These are phyloP conservation scores for Tylopilus intermedius DNA, from an alignment of 768 basidiomycete genomes.

Conservation along the genomic window DNA sequence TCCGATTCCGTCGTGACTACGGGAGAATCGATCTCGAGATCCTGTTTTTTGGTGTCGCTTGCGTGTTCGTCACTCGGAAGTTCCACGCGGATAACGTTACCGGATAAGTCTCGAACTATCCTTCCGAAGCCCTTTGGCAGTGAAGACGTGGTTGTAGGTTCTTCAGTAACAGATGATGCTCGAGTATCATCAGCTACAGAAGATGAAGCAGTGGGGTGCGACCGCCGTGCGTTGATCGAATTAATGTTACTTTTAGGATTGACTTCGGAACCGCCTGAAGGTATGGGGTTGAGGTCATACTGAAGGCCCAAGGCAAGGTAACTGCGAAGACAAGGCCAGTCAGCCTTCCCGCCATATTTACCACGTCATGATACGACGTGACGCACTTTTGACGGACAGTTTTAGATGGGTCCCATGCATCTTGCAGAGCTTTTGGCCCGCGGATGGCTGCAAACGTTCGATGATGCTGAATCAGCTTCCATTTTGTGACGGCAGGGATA, in stretches of 20 bases:
- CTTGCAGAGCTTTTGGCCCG: constrained; percentile 75
- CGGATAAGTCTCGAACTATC: constrained; percentile 75
- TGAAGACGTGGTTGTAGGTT: constrained; percentile 18
- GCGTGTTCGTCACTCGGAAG: constrained; percentile 48
- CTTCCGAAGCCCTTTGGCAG: constrained; percentile 69
- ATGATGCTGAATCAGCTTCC: constrained; percentile 6
- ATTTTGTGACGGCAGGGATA: not conserved
- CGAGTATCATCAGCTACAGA: not conserved
- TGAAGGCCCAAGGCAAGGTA: constrained; percentile 75
- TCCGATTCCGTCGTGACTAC: constrained; percentile 12
- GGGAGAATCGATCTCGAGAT: constrained; percentile 40
- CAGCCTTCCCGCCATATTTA: not conserved
- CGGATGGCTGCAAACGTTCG: constrained; percentile 52
- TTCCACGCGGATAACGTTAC: constrained; percentile 69
- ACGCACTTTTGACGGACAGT: constrained; percentile 91
- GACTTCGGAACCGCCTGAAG: constrained; percentile 65
- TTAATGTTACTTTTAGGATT: constrained; percentile 4
- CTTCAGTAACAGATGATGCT: constrained; percentile 2
- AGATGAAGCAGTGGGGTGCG: not conserved
- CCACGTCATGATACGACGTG: not conserved
- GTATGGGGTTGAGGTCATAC: constrained; percentile 59
- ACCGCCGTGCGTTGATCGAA: not conserved
- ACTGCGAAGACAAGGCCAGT: constrained; percentile 35
- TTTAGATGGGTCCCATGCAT: constrained; percentile 80
- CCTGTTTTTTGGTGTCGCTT: constrained; percentile 17